phyloP scores from a whole-genome alignment of 2,329 filamentous ascomycete species.

The Fonsecaea multimorphosa region DNA sequence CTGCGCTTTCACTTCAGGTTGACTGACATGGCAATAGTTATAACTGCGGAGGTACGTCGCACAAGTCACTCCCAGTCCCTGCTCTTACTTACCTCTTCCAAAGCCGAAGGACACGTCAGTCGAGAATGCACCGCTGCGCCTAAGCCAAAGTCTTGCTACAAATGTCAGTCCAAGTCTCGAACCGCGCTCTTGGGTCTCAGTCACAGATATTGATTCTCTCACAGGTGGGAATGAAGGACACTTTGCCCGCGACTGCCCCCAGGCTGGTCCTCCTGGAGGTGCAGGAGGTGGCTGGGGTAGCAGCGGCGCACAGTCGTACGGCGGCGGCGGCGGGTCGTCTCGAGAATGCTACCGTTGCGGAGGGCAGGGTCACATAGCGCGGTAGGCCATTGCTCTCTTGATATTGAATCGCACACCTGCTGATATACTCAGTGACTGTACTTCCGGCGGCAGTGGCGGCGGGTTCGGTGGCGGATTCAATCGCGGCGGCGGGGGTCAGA shows the following conservation, averaged over 20 bases:
- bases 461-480: conserved; percentile 52
- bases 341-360: conserved; percentile 98
- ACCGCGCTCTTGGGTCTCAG: neutral
- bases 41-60: conserved; percentile 75
- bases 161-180: conserved; percentile 44
- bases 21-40: conserved; percentile 61
- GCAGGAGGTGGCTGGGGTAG: conserved; percentile 57
- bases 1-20: conserved; percentile 29
- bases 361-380: conserved; percentile 93
- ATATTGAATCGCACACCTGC: conserved; percentile 63
- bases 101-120: conserved; percentile 76
- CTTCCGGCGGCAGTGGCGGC: conserved; percentile 57
- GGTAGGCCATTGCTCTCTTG: conserved; percentile 66
- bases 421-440: conserved; percentile 47
- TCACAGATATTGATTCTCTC: conserved; percentile 68
- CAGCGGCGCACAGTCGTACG: conserved; percentile 53
- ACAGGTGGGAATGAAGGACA: conserved; percentile 77
- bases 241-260: conserved; percentile 69
- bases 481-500: conserved; percentile 67
- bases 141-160: conserved; percentile 78
- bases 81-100: conserved; percentile 21
- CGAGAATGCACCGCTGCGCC: conserved; percentile 88
- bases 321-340: conserved; percentile 56
- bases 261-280: conserved; percentile 49
- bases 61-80: conserved; percentile 14